Percentiles rank a stretch among this genome's conserved stretches.
phyloP scores from a whole-genome alignment of 306 rosid species.

The Dryas drummondii region DNA sequence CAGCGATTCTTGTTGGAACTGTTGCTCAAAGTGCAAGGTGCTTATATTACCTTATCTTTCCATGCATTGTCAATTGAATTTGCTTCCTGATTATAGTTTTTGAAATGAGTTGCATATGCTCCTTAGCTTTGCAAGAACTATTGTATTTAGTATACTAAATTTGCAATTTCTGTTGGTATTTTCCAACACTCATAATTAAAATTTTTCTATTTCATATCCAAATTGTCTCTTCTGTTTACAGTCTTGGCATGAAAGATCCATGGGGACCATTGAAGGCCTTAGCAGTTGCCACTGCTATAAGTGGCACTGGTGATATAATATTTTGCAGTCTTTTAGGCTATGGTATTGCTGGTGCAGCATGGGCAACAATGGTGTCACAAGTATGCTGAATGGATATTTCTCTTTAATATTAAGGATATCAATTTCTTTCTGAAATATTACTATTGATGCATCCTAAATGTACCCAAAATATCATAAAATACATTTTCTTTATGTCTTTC shows the following conservation, averaged over 20 bases:
- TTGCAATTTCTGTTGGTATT: too few relatives aligned
- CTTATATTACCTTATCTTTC: constrained; percentile 13
- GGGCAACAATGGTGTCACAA: constrained; percentile 84
- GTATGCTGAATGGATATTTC: constrained; percentile 29
- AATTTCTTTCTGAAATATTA: background rate
- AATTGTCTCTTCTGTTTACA: constrained; percentile 11
- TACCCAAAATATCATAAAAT: too few relatives aligned
- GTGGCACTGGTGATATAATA: constrained; percentile 61
- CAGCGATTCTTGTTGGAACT: constrained; percentile 66
- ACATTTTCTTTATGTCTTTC: background rate
- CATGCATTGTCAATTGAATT: background rate
- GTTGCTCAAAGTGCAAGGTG: constrained; percentile 88
- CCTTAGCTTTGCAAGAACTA: too few relatives aligned
- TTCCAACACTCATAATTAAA: too few relatives aligned
- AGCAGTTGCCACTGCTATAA: constrained; percentile 60
- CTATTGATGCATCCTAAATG: too few relatives aligned
- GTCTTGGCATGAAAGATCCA: constrained; percentile 95
- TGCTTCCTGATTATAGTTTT: too few relatives aligned
- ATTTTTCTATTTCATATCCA: too few relatives aligned
- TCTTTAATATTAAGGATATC: background rate
- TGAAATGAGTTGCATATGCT: too few relatives aligned
- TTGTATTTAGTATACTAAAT: too few relatives aligned
- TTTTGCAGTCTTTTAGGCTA: constrained; percentile 55
- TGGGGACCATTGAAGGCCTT: constrained; percentile 86
- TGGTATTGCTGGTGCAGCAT: constrained; percentile 85